Conservation (phyloP, 2,329 filamentous ascomycete species). For the Colletotrichum brevisporum region DNA sequence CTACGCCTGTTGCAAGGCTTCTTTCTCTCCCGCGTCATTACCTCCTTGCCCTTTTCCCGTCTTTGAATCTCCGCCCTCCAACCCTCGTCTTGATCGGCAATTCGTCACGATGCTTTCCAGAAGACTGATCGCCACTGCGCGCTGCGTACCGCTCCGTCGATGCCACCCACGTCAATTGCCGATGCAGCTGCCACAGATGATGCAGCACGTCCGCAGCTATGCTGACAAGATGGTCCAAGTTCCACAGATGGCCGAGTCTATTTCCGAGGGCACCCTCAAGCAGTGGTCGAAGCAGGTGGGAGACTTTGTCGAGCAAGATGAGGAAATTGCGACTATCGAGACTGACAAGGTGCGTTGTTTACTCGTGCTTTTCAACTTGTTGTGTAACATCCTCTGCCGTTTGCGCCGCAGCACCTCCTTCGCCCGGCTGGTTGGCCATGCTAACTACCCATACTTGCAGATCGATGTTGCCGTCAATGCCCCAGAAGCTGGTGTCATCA, state of each 20-base stretch:
- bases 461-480: slow-evolving; percentile 98
- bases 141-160: slow-evolving; percentile 60
- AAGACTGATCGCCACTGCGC: slow-evolving; percentile 58
- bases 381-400: slow-evolving; percentile 1
- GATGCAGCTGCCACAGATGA: slow-evolving; percentile 63
- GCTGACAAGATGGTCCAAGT: slow-evolving; percentile 93
- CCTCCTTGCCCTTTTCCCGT: background rate
- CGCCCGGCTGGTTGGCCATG: too few species aligned
- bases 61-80: background rate
- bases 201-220: slow-evolving; percentile 72
- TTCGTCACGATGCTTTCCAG: slow-evolving; percentile 58
- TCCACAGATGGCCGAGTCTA: slow-evolving; percentile 98
- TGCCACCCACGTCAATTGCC: slow-evolving; percentile 49
- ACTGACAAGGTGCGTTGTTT: slow-evolving; percentile 86
- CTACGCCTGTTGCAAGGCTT: background rate
- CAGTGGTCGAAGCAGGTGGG: slow-evolving; percentile 94
- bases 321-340: slow-evolving; percentile 98
- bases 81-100: background rate
- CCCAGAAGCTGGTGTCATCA: slow-evolving; percentile 89
- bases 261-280: slow-evolving; percentile 96
- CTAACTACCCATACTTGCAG: slow-evolving; percentile 59
- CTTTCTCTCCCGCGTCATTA: background rate
- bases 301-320: slow-evolving; percentile 94
- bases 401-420: background rate
- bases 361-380: background rate